These are phyloP conservation scores for Paraglomus brasilianum DNA, from an alignment of 192 early-diverging fungal genomes.

Conservation along the genomic window DNA sequence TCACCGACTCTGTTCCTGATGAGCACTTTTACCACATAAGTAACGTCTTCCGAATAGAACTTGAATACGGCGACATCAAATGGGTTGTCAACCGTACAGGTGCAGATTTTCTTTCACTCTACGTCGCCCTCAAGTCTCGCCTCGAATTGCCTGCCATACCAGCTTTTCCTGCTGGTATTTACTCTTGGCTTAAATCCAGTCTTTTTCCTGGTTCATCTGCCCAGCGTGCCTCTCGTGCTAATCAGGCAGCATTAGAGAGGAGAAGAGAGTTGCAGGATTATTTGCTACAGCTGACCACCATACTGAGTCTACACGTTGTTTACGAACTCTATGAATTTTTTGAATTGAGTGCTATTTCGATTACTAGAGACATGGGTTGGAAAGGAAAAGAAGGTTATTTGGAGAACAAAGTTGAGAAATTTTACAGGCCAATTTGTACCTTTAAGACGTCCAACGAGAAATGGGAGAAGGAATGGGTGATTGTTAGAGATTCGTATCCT, in stretches of 20 bases:
- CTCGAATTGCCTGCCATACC: conserved; percentile 38
- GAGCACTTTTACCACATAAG: conserved; percentile 38
- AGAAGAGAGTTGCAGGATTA: conserved; percentile 62
- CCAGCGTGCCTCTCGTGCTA: conserved; percentile 31
- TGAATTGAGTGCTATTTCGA: conserved; percentile 69
- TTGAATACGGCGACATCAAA: conserved; percentile 75
- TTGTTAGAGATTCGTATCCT: conserved; percentile 68
- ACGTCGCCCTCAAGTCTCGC: conserved; percentile 60
- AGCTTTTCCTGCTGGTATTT: conserved; percentile 31
- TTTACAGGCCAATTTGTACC: conserved; percentile 43
- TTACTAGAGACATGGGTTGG: conserved; percentile 79
- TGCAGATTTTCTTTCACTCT: conserved; percentile 66
- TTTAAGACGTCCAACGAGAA: conserved; percentile 26
- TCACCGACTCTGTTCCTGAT: conserved; percentile 48
- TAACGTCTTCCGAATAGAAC: conserved; percentile 65
- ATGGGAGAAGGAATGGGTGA: conserved; percentile 70
- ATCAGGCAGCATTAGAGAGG: conserved; percentile 48
- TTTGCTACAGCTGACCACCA: conserved; percentile 55
- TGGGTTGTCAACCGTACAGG: conserved; percentile 70
- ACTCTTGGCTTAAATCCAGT: not conserved
- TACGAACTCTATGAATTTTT: conserved; percentile 77
- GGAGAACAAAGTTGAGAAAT: conserved; percentile 61
- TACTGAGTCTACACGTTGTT: conserved; percentile 57
- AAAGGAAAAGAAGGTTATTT: conserved; percentile 81
- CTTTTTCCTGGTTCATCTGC: conserved; percentile 12